A percentile compares a stretch with the other conserved stretches of the same genome.
Conservation (phyloP, 257 asterid genomes). For the Perilla frutescens region DNA sequence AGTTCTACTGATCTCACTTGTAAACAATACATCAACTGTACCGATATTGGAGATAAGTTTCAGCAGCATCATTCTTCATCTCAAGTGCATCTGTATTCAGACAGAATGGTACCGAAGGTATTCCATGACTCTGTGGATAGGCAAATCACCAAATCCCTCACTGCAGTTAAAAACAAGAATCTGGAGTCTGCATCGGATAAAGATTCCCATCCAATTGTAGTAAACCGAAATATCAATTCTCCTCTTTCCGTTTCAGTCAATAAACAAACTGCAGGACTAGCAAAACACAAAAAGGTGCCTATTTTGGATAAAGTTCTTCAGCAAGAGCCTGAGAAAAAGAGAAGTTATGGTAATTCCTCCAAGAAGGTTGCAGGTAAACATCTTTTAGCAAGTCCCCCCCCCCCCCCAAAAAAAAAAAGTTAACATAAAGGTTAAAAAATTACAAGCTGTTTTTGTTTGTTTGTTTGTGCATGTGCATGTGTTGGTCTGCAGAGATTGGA, state of each 20-base stretch:
- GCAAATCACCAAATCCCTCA: conserved; percentile 37
- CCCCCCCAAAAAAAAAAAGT: neutral
- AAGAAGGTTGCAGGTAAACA: conserved; percentile 60
- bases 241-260: conserved; percentile 33
- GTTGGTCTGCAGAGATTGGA: conserved; percentile 50
- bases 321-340: conserved; percentile 40
- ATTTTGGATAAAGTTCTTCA: conserved; percentile 39
- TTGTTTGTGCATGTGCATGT: too few species aligned
- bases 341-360: conserved; percentile 38
- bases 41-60: conserved; percentile 36
- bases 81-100: conserved; percentile 41
- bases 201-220: conserved; percentile 33
- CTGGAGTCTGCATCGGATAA: conserved; percentile 39
- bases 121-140: conserved; percentile 34
- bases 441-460: neutral
- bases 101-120: conserved; percentile 39
- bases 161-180: conserved; percentile 43
- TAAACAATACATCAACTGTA: conserved; percentile 32
- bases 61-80: conserved; percentile 43
- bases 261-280: conserved; percentile 38
- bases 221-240: conserved; percentile 41
- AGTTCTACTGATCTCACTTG: conserved; percentile 27
- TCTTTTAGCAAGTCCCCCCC: conserved; percentile 2
- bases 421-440: conserved; percentile 17
- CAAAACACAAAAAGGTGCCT: conserved; percentile 43